Evolutionary conservation across 1,284 basidiomycete genomes (phyloP).

Genomic region (Ceratobasidium theobromae): DNA sequence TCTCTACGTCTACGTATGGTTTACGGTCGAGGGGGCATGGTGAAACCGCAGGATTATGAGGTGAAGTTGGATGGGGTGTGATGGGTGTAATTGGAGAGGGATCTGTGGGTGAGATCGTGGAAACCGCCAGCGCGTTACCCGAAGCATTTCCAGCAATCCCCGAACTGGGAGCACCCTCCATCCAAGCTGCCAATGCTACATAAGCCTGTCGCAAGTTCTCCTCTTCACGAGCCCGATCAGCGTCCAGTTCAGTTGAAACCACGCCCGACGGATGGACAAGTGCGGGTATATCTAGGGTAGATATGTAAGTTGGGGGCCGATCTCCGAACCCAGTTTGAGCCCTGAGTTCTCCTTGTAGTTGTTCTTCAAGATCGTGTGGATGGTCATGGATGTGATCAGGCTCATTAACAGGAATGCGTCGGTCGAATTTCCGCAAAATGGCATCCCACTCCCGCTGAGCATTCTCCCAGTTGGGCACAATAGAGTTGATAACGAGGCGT

Average conservation of each 20-base stretch:
- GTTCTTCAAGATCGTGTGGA: constrained; percentile 1
- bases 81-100: not conserved
- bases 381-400: constrained; percentile 4
- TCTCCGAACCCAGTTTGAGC: not conserved
- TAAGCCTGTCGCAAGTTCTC: constrained; percentile 16
- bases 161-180: constrained; percentile 8
- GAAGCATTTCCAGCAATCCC: not conserved
- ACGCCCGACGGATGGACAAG: not conserved
- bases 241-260: not conserved
- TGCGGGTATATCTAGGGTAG: constrained; percentile 22
- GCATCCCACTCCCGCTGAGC: constrained; percentile 21
- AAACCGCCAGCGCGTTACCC: not conserved
- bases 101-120: not conserved
- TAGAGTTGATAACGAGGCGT: constrained; percentile 2
- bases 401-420: not conserved
- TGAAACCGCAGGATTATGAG: not conserved
- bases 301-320: constrained; percentile 22
- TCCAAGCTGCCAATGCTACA: constrained; percentile 8
- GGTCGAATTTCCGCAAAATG: constrained; percentile 1
- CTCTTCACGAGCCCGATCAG: constrained; percentile 2
- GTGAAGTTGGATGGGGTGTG: not conserved
- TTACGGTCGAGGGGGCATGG: constrained; percentile 7
- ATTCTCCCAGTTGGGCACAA: constrained; percentile 20
- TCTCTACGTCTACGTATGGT: not conserved
- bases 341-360: constrained; percentile 10